Conservation (phyloP, 768 basidiomycete species). For the Russula olivacea region DNA sequence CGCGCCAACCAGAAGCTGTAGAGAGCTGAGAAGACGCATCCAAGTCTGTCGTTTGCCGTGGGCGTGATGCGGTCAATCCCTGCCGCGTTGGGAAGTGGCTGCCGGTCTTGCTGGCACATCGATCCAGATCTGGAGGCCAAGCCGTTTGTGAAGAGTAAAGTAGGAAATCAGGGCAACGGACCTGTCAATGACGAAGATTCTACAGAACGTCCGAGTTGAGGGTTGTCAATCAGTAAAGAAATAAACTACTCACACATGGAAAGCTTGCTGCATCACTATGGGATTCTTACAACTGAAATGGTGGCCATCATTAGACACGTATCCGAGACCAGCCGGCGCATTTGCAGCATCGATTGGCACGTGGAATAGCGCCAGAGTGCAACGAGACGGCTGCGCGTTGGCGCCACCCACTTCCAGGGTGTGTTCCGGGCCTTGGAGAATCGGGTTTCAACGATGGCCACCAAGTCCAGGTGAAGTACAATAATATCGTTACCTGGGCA, state of each 20-base stretch:
- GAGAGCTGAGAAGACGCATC: slow-evolving; percentile 52
- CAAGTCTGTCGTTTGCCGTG: slow-evolving; percentile 44
- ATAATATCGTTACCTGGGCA: slow-evolving; percentile 38
- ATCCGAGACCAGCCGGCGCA: slow-evolving; percentile 35
- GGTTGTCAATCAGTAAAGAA: background rate
- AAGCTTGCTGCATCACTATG: slow-evolving; percentile 46
- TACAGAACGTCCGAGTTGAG: background rate
- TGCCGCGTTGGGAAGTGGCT: slow-evolving; percentile 43
- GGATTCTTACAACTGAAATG: slow-evolving; percentile 51
- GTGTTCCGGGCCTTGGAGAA: slow-evolving; percentile 45
- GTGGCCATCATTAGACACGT: slow-evolving; percentile 55
- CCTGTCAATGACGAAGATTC: slow-evolving; percentile 52
- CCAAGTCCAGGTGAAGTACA: too few species aligned
- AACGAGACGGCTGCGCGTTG: slow-evolving; percentile 46
- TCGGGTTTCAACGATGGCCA: background rate
- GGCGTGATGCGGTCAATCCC: slow-evolving; percentile 35
- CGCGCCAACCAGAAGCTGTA: slow-evolving; percentile 53
- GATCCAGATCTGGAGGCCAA: slow-evolving; percentile 42
- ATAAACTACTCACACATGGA: slow-evolving; percentile 47
- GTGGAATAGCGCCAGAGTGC: slow-evolving; percentile 51
- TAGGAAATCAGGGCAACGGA: slow-evolving; percentile 36
- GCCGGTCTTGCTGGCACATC: slow-evolving; percentile 40
- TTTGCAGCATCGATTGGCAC: slow-evolving; percentile 31
- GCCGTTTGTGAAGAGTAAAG: slow-evolving; percentile 22
- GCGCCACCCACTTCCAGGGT: slow-evolving; percentile 27